Percentiles rank a stretch among this genome's conserved stretches.
These are phyloP conservation scores for Hirsutella rhossiliensis DNA, from an alignment of 2,329 filamentous ascomycete genomes.

Conservation along the genomic window DNA sequence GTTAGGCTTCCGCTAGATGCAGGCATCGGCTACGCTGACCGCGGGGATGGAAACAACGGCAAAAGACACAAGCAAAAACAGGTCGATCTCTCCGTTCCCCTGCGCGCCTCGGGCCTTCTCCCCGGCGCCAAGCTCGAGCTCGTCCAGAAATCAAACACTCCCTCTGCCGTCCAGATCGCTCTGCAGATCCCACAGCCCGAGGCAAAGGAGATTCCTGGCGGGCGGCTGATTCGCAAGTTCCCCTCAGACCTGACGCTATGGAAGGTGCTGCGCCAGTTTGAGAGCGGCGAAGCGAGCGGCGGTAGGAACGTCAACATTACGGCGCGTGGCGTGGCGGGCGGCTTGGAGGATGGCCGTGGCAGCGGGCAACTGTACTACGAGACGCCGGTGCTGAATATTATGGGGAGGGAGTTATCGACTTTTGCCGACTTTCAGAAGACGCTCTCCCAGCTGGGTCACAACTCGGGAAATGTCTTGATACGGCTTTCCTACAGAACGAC, in stretches of 20 bases:
- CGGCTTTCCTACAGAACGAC: slow-evolving; percentile 67
- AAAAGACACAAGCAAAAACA: slow-evolving; percentile 68
- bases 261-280: slow-evolving; percentile 82
- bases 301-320: slow-evolving; percentile 67
- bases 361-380: slow-evolving; percentile 81
- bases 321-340: slow-evolving; percentile 61
- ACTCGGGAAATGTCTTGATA: slow-evolving; percentile 69
- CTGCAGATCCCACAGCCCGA: slow-evolving; percentile 70
- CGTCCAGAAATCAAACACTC: slow-evolving; percentile 73
- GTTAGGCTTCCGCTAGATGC: slow-evolving; percentile 31
- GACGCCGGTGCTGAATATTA: slow-evolving; percentile 70
- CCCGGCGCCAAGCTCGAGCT: slow-evolving; percentile 89
- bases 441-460: slow-evolving; percentile 74
- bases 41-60: not conserved
- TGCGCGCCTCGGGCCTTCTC: slow-evolving; percentile 69
- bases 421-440: slow-evolving; percentile 84
- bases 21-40: not conserved
- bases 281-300: slow-evolving; percentile 56
- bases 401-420: slow-evolving; percentile 65
- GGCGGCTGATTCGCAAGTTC: slow-evolving; percentile 71
- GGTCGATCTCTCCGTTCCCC: slow-evolving; percentile 74
- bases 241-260: slow-evolving; percentile 81
- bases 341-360: slow-evolving; percentile 25
- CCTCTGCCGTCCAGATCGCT: slow-evolving; percentile 78
- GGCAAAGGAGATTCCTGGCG: slow-evolving; percentile 46